phyloP scores from a whole-genome alignment of 352 stramenopile genomes.

The Paralagenidium karlingii region DNA sequence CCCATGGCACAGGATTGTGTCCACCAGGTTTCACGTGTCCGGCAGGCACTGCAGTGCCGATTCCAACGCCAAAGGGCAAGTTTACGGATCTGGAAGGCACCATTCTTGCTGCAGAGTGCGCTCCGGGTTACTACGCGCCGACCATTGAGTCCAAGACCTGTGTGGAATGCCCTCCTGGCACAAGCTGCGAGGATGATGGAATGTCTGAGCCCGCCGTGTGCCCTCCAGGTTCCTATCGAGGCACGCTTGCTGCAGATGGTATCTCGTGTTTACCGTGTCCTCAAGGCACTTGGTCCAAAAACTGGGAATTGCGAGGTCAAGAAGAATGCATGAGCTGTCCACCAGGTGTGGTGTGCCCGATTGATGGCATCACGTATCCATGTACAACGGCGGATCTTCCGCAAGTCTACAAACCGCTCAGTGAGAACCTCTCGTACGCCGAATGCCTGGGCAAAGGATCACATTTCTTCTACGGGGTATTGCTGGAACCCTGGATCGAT shows the following conservation, averaged over 20 bases:
- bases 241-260: slow-evolving; percentile 72
- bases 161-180: slow-evolving; percentile 88
- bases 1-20: slow-evolving; percentile 90
- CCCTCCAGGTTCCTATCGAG: slow-evolving; percentile 87
- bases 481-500: slow-evolving; percentile 94
- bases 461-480: slow-evolving; percentile 89
- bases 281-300: slow-evolving; percentile 96
- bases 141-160: slow-evolving; percentile 92
- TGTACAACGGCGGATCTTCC: slow-evolving; percentile 89
- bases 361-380: slow-evolving; percentile 92
- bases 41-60: slow-evolving; percentile 85
- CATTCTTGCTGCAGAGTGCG: slow-evolving; percentile 83
- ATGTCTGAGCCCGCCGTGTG: slow-evolving; percentile 84
- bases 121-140: slow-evolving; percentile 92
- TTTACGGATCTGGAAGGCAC: slow-evolving; percentile 89
- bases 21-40: slow-evolving; percentile 91
- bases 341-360: slow-evolving; percentile 86
- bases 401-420: slow-evolving; percentile 77
- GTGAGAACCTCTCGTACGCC: slow-evolving; percentile 68
- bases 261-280: slow-evolving; percentile 85
- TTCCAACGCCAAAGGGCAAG: slow-evolving; percentile 85
- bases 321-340: slow-evolving; percentile 89
- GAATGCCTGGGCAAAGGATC: slow-evolving; percentile 81
- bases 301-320: slow-evolving; percentile 93
- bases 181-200: slow-evolving; percentile 85